Percentiles rank a stretch among this genome's conserved stretches.
Conservation (phyloP, 768 basidiomycete species). For the Boletus tylopilopsis region DNA sequence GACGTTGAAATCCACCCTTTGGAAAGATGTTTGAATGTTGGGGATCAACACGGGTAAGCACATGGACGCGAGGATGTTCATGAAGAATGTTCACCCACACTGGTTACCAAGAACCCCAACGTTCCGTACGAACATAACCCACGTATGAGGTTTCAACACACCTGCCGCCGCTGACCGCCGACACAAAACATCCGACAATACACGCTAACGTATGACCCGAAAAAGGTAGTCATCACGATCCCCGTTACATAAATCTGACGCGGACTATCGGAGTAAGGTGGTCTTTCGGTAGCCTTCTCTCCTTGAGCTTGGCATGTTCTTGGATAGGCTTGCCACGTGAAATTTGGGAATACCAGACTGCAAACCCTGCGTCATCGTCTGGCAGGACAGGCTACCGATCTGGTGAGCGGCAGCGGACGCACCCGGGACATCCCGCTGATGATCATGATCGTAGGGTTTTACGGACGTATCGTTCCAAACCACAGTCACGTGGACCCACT, state of each 20-base stretch:
- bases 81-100: too few relatives aligned
- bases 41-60: too few relatives aligned
- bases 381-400: conserved; percentile 49
- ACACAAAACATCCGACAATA: conserved; percentile 63
- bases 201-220: conserved; percentile 49
- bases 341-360: conserved; percentile 56
- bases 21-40: too few relatives aligned
- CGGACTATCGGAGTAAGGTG: conserved; percentile 64
- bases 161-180: conserved; percentile 41
- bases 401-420: conserved; percentile 33
- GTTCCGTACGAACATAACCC: conserved; percentile 35
- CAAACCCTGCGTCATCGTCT: conserved; percentile 56
- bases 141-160: conserved; percentile 40
- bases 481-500: conserved; percentile 72
- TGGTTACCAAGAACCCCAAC: conserved; percentile 27
- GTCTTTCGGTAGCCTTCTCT: too few relatives aligned
- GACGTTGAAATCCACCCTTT: too few relatives aligned
- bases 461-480: conserved; percentile 69
- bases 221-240: conserved; percentile 57
- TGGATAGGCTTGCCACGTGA: conserved; percentile 33
- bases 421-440: neutral
- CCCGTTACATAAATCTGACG: conserved; percentile 49
- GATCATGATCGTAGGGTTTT: conserved; percentile 39
- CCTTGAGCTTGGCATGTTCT: neutral
- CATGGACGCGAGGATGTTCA: too few relatives aligned